These are phyloP conservation scores for Orobanche coerulescens DNA, from an alignment of 257 asterid genomes.

Conservation along the genomic window DNA sequence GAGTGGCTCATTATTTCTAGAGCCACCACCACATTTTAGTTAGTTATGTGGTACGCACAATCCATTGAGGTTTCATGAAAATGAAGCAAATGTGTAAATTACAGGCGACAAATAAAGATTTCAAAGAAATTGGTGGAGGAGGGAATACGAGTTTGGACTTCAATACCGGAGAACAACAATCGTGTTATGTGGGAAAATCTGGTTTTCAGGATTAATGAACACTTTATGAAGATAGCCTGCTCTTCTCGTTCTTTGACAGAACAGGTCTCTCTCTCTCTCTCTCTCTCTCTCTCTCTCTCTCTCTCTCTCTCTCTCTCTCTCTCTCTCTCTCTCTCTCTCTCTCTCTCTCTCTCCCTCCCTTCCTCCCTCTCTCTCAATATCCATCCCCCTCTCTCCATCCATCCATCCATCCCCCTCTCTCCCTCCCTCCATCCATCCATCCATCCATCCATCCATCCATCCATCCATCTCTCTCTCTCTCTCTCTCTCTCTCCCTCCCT, in stretches of 20 bases:
- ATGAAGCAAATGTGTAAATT: slow-evolving; percentile 20
- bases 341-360: too few species aligned
- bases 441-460: too few species aligned
- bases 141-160: slow-evolving; percentile 65
- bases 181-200: slow-evolving; percentile 73
- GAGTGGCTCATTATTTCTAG: not conserved
- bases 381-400: too few species aligned
- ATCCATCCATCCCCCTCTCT: too few species aligned
- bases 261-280: slow-evolving; percentile 42
- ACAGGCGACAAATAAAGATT: slow-evolving; percentile 68
- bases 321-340: too few species aligned
- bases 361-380: too few species aligned
- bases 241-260: slow-evolving; percentile 50
- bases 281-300: not conserved
- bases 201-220: slow-evolving; percentile 38
- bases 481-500: too few species aligned
- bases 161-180: slow-evolving; percentile 41
- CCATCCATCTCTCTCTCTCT: too few species aligned
- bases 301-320: too few species aligned
- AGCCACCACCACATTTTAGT: not conserved
- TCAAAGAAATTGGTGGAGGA: slow-evolving; percentile 71
- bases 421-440: too few species aligned
- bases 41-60: not conserved
- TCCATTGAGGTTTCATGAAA: slow-evolving; percentile 5
- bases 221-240: slow-evolving; percentile 52